Evolutionary conservation across 2,329 filamentous ascomycete species (phyloP).

Genomic region (Calycina marina): DNA sequence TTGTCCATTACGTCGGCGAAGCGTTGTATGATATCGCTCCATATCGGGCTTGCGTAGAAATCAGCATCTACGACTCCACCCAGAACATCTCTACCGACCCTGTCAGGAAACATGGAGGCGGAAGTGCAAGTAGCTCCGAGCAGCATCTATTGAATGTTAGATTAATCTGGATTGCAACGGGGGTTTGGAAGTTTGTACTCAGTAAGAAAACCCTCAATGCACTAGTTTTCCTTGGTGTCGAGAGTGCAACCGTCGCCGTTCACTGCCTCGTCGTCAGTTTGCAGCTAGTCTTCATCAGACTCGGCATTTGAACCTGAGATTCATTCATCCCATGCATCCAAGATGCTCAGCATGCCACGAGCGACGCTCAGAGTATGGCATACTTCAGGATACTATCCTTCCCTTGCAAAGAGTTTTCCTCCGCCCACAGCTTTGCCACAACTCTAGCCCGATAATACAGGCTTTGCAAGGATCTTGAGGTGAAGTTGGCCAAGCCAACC

Average conservation of each 20-base stretch:
- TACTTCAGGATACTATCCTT: conserved; percentile 20
- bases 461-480: conserved; percentile 31
- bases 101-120: conserved; percentile 29
- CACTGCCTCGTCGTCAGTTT: no score
- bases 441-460: conserved; percentile 29
- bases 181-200: no score
- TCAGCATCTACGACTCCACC: conserved; percentile 20
- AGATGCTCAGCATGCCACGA: conserved; percentile 24
- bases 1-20: conserved; percentile 24
- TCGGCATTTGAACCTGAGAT: conserved; percentile 1
- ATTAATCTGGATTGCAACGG: no score
- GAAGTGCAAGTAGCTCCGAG: conserved; percentile 31
- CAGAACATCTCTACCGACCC: conserved; percentile 28
- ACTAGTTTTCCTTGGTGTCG: conserved; percentile 17
- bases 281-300: no score
- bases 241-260: neutral
- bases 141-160: conserved; percentile 11
- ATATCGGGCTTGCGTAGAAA: conserved; percentile 14
- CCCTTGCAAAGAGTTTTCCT: conserved; percentile 14
- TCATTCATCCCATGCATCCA: conserved; percentile 22
- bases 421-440: conserved; percentile 30
- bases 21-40: conserved; percentile 12
- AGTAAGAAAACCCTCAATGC: conserved; percentile 38
- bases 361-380: conserved; percentile 23
- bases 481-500: conserved; percentile 31